Evolutionary conservation across 805 yeast species (phyloP).

Genomic region (Zygosaccharomyces gambellarensis): DNA sequence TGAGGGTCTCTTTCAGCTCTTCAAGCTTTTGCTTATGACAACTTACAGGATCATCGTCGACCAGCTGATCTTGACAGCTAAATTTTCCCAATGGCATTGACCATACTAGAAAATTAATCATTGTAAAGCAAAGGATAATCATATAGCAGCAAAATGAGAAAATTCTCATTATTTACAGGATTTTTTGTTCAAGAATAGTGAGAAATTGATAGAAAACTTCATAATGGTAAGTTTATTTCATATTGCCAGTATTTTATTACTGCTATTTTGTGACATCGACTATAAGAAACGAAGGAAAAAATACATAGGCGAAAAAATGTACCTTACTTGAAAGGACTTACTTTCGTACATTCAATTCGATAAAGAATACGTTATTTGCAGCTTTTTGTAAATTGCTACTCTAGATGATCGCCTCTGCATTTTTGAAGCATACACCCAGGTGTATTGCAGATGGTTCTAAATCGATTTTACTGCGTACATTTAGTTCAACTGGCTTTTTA

Average conservation of each 20-base stretch:
- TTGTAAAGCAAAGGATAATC: conserved; percentile 1
- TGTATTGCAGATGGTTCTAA: background rate
- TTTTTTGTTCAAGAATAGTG: background rate
- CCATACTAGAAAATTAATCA: background rate
- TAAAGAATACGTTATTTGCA: background rate
- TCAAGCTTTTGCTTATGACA: background rate
- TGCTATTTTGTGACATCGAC: conserved; percentile 3
- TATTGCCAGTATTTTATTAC: background rate
- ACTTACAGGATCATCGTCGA: background rate
- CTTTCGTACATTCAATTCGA: background rate
- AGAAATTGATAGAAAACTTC: background rate
- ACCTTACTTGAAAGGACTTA: background rate
- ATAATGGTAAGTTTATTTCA: background rate
- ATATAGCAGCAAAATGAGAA: conserved; percentile 1
- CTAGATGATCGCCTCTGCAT: conserved; percentile 1
- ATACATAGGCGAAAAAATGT: background rate
- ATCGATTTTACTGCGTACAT: conserved; percentile 6
- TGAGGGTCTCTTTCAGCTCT: conserved; percentile 2
- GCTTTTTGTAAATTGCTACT: background rate
- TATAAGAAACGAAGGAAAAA: background rate
- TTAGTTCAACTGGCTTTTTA: background rate
- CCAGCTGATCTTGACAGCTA: background rate
- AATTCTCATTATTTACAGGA: background rate
- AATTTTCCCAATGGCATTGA: background rate
- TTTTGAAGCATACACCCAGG: background rate